These are phyloP conservation scores for Noccaea bulbosa DNA, from an alignment of 345 rosid species.

Conservation along the genomic window DNA sequence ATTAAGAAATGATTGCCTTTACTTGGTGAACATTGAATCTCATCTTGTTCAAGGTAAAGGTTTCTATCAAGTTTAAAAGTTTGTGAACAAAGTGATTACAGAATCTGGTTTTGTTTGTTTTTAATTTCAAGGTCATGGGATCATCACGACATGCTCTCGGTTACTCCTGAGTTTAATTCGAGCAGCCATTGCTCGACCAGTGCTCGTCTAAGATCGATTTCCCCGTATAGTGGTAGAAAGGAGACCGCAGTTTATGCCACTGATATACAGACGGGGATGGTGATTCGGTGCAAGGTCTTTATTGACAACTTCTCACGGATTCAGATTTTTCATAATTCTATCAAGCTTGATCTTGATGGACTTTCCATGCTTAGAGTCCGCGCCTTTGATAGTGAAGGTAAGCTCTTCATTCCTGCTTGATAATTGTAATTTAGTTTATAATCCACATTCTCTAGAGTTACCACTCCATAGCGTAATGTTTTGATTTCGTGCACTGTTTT, in stretches of 20 bases:
- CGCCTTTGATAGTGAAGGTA: constrained; percentile 92
- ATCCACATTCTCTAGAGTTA: not conserved
- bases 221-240: constrained; percentile 72
- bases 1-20: constrained; percentile 8
- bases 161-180: constrained; percentile 78
- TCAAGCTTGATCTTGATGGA: constrained; percentile 94
- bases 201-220: constrained; percentile 80
- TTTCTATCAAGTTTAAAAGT: not conserved
- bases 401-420: not conserved
- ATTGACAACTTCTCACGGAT: constrained; percentile 87
- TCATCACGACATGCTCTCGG: constrained; percentile 86
- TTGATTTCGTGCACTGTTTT: constrained; percentile 9
- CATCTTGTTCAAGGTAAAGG: not conserved
- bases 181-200: constrained; percentile 82
- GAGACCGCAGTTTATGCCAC: constrained; percentile 96
- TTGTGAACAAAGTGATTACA: not conserved
- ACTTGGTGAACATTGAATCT: not conserved
- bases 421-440: not conserved
- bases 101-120: not conserved
- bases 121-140: constrained; percentile 84
- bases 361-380: constrained; percentile 90
- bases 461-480: constrained; percentile 9
- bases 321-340: constrained; percentile 88
- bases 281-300: constrained; percentile 95
- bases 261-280: constrained; percentile 73